Base-by-base conservation (phyloP, 2,329 filamentous ascomycete genomes). In the Bipolaris sorokiniana region DNA sequence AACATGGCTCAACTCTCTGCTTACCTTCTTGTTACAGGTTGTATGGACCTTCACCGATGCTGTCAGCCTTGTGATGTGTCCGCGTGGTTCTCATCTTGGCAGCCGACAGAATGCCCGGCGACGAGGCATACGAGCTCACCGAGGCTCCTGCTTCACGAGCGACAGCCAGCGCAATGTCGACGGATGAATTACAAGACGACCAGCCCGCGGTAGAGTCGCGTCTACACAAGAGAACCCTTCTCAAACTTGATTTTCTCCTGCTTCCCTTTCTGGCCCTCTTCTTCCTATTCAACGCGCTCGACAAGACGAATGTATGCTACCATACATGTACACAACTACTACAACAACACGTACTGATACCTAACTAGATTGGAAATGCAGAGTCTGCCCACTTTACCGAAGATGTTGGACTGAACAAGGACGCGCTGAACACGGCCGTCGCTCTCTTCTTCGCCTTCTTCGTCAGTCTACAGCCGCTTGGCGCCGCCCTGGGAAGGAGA, bases 391-490 rank as follows among this genome's bases (percentile, higher is more conserved):
- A 88, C 59, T 87, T 86, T 68, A 86, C 84, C 0, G 69, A 73
- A 38, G 83, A 86, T 62, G 81, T 84, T 23, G 84, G 83, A 0
- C 76, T 84, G 1, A 72, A 73, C 3, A 77, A 79, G n/a, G 74
- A 76, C 36, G 84, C 86, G 63, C 70, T 87, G 52, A 86, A 86
- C 62, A 79, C 79, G 4, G 82, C 84, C 2, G 81, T 86, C 9
- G 82, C 83, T 20, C 78, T 82, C 50, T 86, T 86, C 77, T 87
- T 84, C 66, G 78, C 81, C 62, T 83, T 83, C 54, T 87, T 86
- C 63, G 84, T 87, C n/a, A 63, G 81, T 0, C 75, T 86, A 11
- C 84, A 86, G 62, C 84, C 84, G 0, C 71, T 83, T 0, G 84
- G 83, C 3, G 83, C 84, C 0, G 83, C 83, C 11, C 82, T 89